phyloP scores from a whole-genome alignment of 306 rosid species.

The Castanopsis chinensis region DNA sequence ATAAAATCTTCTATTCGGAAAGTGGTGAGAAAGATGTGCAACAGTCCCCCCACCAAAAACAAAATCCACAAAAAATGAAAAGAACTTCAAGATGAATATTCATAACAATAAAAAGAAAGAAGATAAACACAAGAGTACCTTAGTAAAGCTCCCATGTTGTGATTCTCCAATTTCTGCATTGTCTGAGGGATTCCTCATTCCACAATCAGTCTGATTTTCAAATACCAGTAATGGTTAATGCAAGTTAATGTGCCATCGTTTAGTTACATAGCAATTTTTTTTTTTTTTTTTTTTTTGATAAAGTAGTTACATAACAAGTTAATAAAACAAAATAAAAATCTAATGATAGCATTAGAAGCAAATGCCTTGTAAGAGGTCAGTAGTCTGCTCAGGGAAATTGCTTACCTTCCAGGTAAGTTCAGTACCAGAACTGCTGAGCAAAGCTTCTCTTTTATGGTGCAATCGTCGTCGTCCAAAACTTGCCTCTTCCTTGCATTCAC shows the following conservation, averaged over 20 bases:
- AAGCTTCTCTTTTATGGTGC: constrained; percentile 50
- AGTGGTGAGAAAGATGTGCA: no score
- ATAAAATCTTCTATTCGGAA: no score
- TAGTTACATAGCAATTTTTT: neutral
- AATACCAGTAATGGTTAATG: neutral
- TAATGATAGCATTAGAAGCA: neutral
- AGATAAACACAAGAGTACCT: constrained; percentile 32
- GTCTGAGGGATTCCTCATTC: constrained; percentile 36
- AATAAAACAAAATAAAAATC: neutral
- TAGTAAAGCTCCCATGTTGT: constrained; percentile 51
- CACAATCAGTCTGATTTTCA: constrained; percentile 45
- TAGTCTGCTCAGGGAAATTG: constrained; percentile 3
- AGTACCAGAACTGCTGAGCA: constrained; percentile 38
- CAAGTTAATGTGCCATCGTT: neutral
- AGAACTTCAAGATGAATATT: neutral
- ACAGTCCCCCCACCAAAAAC: neutral
- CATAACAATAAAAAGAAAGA: neutral
- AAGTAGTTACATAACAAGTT: neutral
- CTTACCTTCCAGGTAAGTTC: constrained; percentile 52
- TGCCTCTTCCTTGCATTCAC: constrained; percentile 22
- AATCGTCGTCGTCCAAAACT: neutral
- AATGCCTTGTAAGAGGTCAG: neutral
- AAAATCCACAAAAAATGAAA: neutral
- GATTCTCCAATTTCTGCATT: constrained; percentile 37
- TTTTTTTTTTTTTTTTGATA: no score